Conservation (phyloP, 1,284 basidiomycete genomes). For the Malassezia slooffiae region DNA sequence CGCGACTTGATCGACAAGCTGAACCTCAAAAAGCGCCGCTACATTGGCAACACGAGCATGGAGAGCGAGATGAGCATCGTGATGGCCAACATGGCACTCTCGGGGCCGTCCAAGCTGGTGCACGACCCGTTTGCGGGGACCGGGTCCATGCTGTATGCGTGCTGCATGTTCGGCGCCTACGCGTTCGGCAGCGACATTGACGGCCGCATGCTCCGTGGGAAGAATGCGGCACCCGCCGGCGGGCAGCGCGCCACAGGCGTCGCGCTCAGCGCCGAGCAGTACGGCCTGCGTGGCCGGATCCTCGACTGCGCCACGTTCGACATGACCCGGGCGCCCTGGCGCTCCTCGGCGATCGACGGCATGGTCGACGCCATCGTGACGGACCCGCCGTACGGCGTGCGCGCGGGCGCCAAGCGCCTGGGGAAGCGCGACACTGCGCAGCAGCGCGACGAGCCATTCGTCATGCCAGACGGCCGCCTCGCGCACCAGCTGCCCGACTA, state of each 20-base stretch:
- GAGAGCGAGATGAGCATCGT: slow-evolving; percentile 85
- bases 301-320: slow-evolving; percentile 82
- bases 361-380: slow-evolving; percentile 76
- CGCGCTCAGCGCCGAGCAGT: slow-evolving; percentile 65
- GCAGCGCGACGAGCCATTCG: slow-evolving; percentile 37
- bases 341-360: slow-evolving; percentile 52
- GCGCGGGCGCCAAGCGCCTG: slow-evolving; percentile 87
- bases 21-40: slow-evolving; percentile 70
- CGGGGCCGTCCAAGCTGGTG: slow-evolving; percentile 72
- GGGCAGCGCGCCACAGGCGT: slow-evolving; percentile 57
- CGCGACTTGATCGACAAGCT: slow-evolving; percentile 45
- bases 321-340: slow-evolving; percentile 75
- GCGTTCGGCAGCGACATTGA: slow-evolving; percentile 93
- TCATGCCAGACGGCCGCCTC: slow-evolving; percentile 40
- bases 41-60: slow-evolving; percentile 97
- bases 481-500: slow-evolving; percentile 41
- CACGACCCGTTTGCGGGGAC: slow-evolving; percentile 97
- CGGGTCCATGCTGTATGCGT: slow-evolving; percentile 78
- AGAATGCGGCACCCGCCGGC: slow-evolving; percentile 11
- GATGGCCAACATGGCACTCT: slow-evolving; percentile 89
- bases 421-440: slow-evolving; percentile 55
- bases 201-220: slow-evolving; percentile 83
- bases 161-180: slow-evolving; percentile 65
- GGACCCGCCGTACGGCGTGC: slow-evolving; percentile 64
- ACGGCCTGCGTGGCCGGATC: slow-evolving; percentile 64